Percentiles rank a stretch among this genome's conserved stretches.
Conservation (phyloP, 192 early-diverging fungal species). For the Dissophora ornata region DNA sequence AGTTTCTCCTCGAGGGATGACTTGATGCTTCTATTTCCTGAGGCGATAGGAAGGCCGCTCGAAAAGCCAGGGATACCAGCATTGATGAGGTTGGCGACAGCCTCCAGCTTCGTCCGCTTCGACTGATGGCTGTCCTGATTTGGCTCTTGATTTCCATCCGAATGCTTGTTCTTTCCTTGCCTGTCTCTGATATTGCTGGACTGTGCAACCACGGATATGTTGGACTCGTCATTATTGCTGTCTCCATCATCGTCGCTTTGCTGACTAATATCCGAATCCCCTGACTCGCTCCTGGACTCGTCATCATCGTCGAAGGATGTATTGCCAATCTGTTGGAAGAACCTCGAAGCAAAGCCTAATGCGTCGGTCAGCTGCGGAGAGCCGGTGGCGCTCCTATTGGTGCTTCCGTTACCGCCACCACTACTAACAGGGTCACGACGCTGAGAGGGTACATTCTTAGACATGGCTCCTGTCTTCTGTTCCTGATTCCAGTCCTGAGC, state of each 20-base stretch:
- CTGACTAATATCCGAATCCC: background rate
- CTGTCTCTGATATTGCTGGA: background rate
- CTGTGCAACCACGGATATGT: too few species aligned
- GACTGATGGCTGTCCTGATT: conserved; percentile 19
- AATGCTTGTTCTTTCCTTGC: conserved; percentile 6
- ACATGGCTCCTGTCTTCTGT: background rate
- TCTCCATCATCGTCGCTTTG: background rate
- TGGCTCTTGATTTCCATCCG: background rate
- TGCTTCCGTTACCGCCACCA: background rate
- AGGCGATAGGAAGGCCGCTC: background rate
- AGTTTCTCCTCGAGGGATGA: background rate
- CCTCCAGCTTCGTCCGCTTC: conserved; percentile 40
- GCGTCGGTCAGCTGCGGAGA: conserved; percentile 37
- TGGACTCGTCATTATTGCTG: background rate
- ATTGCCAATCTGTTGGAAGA: conserved; percentile 51
- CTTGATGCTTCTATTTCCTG: too few species aligned
- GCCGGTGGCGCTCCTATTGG: conserved; percentile 4
- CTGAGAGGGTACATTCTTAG: background rate
- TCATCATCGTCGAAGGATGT: conserved; percentile 8
- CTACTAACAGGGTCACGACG: background rate
- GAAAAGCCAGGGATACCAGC: conserved; percentile 14
- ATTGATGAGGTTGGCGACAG: conserved; percentile 36
- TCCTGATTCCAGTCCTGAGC: too few species aligned
- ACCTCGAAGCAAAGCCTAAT: conserved; percentile 44
- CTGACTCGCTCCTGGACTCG: conserved; percentile 14